A percentile compares a stretch with the other conserved stretches of the same genome.
phyloP scores from a whole-genome alignment of 306 rosid species.

The Oemleria cerasiformis region DNA sequence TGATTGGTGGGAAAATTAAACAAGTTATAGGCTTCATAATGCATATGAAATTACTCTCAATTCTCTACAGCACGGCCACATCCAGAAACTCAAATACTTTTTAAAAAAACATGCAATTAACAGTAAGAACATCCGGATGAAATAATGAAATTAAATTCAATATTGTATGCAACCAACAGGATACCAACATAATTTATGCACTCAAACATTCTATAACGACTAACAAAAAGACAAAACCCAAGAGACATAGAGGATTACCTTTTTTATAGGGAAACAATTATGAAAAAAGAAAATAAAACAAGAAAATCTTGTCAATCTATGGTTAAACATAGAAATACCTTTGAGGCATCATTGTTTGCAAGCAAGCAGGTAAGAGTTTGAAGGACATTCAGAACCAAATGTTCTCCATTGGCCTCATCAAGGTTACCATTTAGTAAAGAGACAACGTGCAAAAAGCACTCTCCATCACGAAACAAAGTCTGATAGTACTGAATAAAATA shows the following conservation, averaged over 20 bases:
- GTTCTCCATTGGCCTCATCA: constrained; percentile 59
- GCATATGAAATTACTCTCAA: not conserved
- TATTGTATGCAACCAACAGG: not conserved
- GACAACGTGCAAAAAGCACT: constrained; percentile 94
- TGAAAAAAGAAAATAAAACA: not conserved
- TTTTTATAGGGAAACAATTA: not conserved
- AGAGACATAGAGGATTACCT: not conserved
- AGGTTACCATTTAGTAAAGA: constrained; percentile 84
- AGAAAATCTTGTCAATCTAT: constrained; percentile 3
- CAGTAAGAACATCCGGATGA: not conserved
- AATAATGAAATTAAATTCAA: not conserved
- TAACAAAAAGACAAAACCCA: not conserved
- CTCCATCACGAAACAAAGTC: constrained; percentile 89
- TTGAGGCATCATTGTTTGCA: constrained; percentile 73
- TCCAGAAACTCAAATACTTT: not conserved
- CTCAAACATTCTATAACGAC: not conserved
- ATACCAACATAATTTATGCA: not conserved
- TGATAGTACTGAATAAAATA: constrained; percentile 72
- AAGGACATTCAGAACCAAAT: constrained; percentile 82
- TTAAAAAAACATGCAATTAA: not conserved
- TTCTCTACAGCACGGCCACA: not conserved
- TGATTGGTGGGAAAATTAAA: not conserved
- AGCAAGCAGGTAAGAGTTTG: constrained; percentile 88
- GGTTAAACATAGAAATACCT: constrained; percentile 47
- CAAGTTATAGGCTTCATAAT: not conserved